Evolutionary conservation across 169 alveolate genomes (phyloP).

Genomic region (Ichthyophthirius multifiliis): DNA sequence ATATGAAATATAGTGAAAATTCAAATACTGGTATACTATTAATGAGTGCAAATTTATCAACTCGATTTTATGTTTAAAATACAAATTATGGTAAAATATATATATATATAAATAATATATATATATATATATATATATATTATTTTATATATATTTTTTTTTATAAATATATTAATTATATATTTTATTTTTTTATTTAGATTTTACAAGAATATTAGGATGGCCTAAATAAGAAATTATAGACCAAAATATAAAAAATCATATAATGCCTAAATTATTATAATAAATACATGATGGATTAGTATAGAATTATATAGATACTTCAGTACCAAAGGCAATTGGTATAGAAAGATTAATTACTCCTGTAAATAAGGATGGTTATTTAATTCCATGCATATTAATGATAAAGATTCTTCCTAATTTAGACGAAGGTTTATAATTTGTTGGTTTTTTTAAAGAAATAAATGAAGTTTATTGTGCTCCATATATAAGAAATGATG

Average conservation of each 20-base stretch:
- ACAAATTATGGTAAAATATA: neutral
- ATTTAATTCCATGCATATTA: neutral
- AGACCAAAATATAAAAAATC: neutral
- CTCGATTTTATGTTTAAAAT: neutral
- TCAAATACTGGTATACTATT: conserved; percentile 22
- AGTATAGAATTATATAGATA: neutral
- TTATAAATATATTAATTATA: no score
- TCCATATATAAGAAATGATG: neutral
- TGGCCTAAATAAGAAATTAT: conserved; percentile 4
- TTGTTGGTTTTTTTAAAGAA: conserved; percentile 30
- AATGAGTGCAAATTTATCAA: neutral
- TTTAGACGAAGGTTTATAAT: conserved; percentile 19
- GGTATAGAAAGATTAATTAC: neutral
- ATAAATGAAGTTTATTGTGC: neutral
- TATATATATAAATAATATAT: neutral
- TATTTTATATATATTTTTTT: no score
- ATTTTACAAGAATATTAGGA: neutral
- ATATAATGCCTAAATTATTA: neutral
- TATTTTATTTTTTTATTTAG: neutral
- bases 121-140: neutral
- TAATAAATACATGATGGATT: neutral
- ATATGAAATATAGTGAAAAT: conserved; percentile 28
- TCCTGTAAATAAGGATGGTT: conserved; percentile 3
- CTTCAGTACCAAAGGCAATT: neutral
- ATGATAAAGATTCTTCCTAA: conserved; percentile 31